A percentile compares a stretch with the other conserved stretches of the same genome.
Evolutionary conservation across 2,329 filamentous ascomycete species (phyloP).

Genomic region (Pseudopyricularia cyperi): DNA sequence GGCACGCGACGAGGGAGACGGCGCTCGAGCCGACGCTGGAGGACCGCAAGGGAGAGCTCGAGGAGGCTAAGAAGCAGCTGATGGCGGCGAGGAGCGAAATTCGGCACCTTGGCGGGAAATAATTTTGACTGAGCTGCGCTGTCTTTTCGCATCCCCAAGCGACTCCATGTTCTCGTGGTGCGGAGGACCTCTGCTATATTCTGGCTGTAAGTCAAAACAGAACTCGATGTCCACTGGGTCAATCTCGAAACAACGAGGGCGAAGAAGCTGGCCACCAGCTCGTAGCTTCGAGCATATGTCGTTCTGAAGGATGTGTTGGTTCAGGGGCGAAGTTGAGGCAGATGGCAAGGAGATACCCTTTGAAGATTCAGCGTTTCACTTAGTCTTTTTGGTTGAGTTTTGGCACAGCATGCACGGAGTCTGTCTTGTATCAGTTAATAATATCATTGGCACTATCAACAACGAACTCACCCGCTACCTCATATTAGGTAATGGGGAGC

Average conservation of each 20-base stretch:
- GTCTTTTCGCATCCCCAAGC: background rate
- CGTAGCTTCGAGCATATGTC: background rate
- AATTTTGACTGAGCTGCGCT: background rate
- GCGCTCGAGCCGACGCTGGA: constrained; percentile 17
- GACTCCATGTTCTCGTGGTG: background rate
- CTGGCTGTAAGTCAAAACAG: background rate
- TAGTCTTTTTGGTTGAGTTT: background rate
- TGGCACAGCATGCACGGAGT: background rate
- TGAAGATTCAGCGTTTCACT: background rate
- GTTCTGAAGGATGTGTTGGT: background rate
- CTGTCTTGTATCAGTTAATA: background rate
- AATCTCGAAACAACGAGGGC: no score
- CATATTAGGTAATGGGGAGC: background rate
- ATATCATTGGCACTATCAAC: background rate
- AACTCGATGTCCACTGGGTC: no score
- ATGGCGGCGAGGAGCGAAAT: constrained; percentile 21
- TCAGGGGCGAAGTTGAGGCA: background rate
- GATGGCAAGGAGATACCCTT: background rate
- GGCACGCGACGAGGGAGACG: constrained; percentile 15
- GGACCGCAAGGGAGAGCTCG: constrained; percentile 22
- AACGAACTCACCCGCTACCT: background rate
- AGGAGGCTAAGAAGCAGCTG: constrained; percentile 33
- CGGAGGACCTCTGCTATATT: no score
- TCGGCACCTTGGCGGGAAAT: background rate
- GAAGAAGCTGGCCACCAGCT: background rate